phyloP scores from a whole-genome alignment of 495 filamentous ascomycete species.

The Hypoxylon lenormandii region DNA sequence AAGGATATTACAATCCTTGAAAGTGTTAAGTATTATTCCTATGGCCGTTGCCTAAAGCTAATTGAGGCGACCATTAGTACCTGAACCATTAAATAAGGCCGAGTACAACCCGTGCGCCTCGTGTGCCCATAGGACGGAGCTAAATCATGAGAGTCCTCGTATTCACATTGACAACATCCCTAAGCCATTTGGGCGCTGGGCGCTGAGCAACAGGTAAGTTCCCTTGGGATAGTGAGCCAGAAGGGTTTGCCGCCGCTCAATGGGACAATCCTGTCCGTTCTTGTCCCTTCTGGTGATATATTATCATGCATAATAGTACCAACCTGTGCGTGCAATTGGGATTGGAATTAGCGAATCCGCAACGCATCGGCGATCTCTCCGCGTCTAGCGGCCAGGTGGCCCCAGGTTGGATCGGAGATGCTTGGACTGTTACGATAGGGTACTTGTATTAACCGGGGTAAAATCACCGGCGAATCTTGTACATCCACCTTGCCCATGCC shows the following conservation, averaged over 20 bases:
- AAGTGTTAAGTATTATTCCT: conserved; percentile 14
- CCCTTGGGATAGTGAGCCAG: conserved; percentile 1
- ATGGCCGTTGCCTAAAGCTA: conserved; percentile 15
- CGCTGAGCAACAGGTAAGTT: conserved; percentile 1
- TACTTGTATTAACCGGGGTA: conserved; percentile 38
- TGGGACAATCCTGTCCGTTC: conserved; percentile 20
- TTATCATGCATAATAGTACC: conserved; percentile 32
- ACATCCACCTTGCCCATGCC: conserved; percentile 26
- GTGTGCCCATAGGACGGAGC: conserved; percentile 20
- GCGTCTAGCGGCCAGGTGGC: conserved; percentile 13
- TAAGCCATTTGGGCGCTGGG: conserved; percentile 7
- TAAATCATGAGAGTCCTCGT: conserved; percentile 18
- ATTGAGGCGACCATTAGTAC: conserved; percentile 19
- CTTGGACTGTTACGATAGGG: conserved; percentile 23
- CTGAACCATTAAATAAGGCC: conserved; percentile 33
- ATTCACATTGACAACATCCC: conserved; percentile 15
- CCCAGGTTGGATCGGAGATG: conserved; percentile 34
- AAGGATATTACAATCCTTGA: conserved; percentile 16
- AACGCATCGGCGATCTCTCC: conserved; percentile 45
- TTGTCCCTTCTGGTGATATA: conserved; percentile 28
- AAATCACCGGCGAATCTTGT: conserved; percentile 33
- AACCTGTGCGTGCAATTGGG: conserved; percentile 30
- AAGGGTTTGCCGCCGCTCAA: conserved; percentile 19
- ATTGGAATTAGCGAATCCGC: conserved; percentile 34
- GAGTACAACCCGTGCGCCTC: conserved; percentile 33